These are phyloP conservation scores for Cystobasidium slooffiae DNA, from an alignment of 1,284 basidiomycete genomes.

Conservation along the genomic window DNA sequence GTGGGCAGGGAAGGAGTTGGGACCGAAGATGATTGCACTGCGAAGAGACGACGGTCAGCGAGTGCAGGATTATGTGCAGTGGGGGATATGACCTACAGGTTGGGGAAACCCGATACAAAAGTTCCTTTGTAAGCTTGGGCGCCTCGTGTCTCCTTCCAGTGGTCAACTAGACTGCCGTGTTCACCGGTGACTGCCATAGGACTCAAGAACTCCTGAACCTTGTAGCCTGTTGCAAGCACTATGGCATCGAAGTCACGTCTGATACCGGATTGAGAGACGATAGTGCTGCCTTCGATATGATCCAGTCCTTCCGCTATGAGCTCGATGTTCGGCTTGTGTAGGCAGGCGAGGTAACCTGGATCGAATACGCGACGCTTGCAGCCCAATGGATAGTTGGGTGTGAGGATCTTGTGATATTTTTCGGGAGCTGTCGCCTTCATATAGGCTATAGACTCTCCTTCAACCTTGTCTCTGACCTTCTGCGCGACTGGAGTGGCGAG, in stretches of 20 bases:
- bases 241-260: constrained; percentile 46
- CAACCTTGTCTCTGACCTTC: constrained; percentile 26
- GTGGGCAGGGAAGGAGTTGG: constrained; percentile 39
- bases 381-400: constrained; percentile 45
- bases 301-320: constrained; percentile 43
- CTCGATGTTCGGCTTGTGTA: constrained; percentile 45
- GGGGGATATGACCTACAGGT: constrained; percentile 12
- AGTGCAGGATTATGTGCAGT: neutral
- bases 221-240: constrained; percentile 45
- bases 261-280: constrained; percentile 37
- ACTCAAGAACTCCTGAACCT: constrained; percentile 40
- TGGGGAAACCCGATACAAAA: constrained; percentile 39
- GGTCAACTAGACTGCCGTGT: constrained; percentile 23
- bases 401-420: constrained; percentile 51
- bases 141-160: constrained; percentile 35
- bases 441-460: constrained; percentile 41
- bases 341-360: constrained; percentile 43
- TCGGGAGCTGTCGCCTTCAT: constrained; percentile 49
- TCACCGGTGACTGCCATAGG: constrained; percentile 28
- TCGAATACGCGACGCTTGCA: constrained; percentile 43
- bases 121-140: constrained; percentile 41
- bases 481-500: constrained; percentile 19
- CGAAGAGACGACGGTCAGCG: neutral
- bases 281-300: constrained; percentile 44
- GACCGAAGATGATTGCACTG: constrained; percentile 33